Evolutionary conservation across 1,284 basidiomycete genomes (phyloP).

Genomic region (Ceratobasidium sp.): DNA sequence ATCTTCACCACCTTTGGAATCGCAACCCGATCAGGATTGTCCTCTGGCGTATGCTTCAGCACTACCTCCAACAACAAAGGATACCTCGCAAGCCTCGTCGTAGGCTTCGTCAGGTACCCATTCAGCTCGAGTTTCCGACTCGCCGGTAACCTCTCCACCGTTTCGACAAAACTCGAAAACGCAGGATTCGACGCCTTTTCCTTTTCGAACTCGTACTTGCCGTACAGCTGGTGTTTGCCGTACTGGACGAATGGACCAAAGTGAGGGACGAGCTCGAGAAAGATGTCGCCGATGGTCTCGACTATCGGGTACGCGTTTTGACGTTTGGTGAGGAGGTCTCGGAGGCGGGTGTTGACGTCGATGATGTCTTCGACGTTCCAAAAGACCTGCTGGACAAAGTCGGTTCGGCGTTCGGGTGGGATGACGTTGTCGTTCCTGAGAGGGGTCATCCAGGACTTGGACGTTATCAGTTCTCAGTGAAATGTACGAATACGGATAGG

Average conservation of each 20-base stretch:
- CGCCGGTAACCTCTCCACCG: conserved; percentile 91
- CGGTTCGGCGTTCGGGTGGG: conserved; percentile 80
- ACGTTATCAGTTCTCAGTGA: no score
- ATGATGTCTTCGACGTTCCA: conserved; percentile 99
- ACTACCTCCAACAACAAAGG: conserved; percentile 94
- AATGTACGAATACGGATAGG: conserved; percentile 53
- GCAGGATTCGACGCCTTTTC: conserved; percentile 93
- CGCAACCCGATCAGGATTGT: conserved; percentile 87
- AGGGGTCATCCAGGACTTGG: conserved; percentile 87
- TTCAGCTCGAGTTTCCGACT: conserved; percentile 97
- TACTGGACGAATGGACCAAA: conserved; percentile 96
- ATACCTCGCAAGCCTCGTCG: conserved; percentile 95
- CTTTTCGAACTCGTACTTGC: conserved; percentile 99
- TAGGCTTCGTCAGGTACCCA: conserved; percentile 98
- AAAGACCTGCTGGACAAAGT: conserved; percentile 95
- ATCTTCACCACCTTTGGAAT: conserved; percentile 86
- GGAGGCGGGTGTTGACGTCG: conserved; percentile 88
- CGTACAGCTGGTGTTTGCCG: conserved; percentile 96
- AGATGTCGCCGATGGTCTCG: conserved; percentile 91
- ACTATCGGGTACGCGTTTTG: conserved; percentile 96
- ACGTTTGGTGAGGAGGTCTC: conserved; percentile 93
- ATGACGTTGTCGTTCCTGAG: conserved; percentile 82
- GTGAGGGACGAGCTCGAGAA: conserved; percentile 88
- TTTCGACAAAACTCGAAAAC: conserved; percentile 98
- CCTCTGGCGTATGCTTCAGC: conserved; percentile 92